Evolutionary conservation across 805 yeast genomes (phyloP).

Genomic region (Saturnispora hagleri): DNA sequence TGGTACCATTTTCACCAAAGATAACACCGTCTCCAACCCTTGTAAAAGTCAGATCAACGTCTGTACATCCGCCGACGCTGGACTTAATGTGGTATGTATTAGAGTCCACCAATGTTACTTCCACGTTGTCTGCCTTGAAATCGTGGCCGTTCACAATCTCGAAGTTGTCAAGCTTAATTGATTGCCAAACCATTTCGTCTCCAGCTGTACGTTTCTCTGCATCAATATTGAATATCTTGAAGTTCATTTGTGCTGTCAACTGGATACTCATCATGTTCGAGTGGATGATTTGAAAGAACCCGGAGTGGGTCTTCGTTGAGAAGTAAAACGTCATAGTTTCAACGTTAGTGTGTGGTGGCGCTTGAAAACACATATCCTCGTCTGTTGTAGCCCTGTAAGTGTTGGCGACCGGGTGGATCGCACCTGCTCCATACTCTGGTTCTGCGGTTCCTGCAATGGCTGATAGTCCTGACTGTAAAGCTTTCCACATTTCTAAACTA

Average conservation of each 20-base stretch:
- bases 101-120: constrained; percentile 51
- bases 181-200: constrained; percentile 65
- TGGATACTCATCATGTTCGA: constrained; percentile 84
- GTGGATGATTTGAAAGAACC: constrained; percentile 92
- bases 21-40: constrained; percentile 72
- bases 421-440: constrained; percentile 91
- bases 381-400: constrained; percentile 49
- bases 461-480: constrained; percentile 39
- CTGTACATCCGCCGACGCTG: constrained; percentile 57
- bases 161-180: constrained; percentile 79
- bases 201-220: constrained; percentile 33
- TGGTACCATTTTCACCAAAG: constrained; percentile 80
- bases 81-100: constrained; percentile 47
- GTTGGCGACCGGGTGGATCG: constrained; percentile 64
- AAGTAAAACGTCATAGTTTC: constrained; percentile 94
- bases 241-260: constrained; percentile 90
- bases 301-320: constrained; percentile 53
- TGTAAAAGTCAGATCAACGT: constrained; percentile 58
- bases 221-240: constrained; percentile 56
- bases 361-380: constrained; percentile 69
- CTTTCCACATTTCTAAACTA: constrained; percentile 24
- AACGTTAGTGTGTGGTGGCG: constrained; percentile 77
- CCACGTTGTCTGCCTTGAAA: constrained; percentile 68
- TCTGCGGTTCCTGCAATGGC: constrained; percentile 96
- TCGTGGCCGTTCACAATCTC: constrained; percentile 55